Evolutionary conservation across 495 filamentous ascomycete species (phyloP).

Genomic region (Hypomontagnella submonticulosa): DNA sequence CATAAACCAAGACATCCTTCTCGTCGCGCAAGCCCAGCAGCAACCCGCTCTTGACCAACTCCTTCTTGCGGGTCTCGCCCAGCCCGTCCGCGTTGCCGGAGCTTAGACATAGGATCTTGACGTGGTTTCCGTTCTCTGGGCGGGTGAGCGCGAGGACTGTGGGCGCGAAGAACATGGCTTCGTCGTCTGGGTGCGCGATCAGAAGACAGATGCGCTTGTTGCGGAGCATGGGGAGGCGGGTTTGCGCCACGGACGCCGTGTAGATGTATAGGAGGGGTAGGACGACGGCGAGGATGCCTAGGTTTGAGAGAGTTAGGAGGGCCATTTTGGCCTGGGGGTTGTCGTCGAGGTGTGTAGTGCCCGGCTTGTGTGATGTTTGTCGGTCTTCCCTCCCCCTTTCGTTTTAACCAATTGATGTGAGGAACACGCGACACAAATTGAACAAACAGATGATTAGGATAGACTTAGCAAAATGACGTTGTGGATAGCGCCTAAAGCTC

Average conservation of each 20-base stretch:
- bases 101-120: constrained; percentile 93
- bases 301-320: constrained; percentile 32
- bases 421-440: background rate
- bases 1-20: constrained; percentile 83
- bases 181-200: constrained; percentile 97
- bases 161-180: constrained; percentile 99
- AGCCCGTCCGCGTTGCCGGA: constrained; percentile 90
- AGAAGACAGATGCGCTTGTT: constrained; percentile 88
- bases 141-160: constrained; percentile 82
- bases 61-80: constrained; percentile 80
- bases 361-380: background rate
- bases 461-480: too few relatives aligned
- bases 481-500: too few relatives aligned
- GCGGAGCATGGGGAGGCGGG: constrained; percentile 73
- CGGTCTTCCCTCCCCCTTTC: constrained; percentile 2
- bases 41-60: constrained; percentile 81
- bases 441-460: background rate
- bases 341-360: background rate
- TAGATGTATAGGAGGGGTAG: constrained; percentile 72
- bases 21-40: constrained; percentile 76
- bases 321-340: constrained; percentile 10
- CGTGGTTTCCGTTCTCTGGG: constrained; percentile 79
- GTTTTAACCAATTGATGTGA: background rate
- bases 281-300: constrained; percentile 63
- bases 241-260: constrained; percentile 63